Conservation (phyloP, 75 land plant genomes). For the Pseudotsuga menziesii region DNA sequence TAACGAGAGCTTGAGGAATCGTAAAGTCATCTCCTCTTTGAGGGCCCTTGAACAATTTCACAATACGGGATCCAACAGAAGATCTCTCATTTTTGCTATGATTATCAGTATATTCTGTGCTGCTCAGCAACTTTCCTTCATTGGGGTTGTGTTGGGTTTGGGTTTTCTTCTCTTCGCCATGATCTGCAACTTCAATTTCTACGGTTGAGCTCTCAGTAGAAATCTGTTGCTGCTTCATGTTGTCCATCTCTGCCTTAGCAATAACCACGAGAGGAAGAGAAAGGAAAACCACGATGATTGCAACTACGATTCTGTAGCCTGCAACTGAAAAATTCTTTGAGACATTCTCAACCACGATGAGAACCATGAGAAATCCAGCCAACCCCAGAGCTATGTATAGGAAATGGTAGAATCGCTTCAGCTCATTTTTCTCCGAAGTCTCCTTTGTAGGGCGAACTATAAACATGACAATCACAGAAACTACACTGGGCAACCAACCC, state of each 20-base stretch:
- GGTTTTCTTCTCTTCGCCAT: neutral
- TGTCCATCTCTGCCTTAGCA: slow-evolving; percentile 28
- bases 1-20: slow-evolving; percentile 45
- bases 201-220: neutral
- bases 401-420: slow-evolving; percentile 23
- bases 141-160: neutral
- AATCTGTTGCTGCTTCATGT: slow-evolving; percentile 1
- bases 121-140: neutral
- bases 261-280: slow-evolving; percentile 28
- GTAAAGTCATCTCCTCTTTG: slow-evolving; percentile 51
- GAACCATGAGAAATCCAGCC: slow-evolving; percentile 37
- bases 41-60: slow-evolving; percentile 20
- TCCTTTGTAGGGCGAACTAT: slow-evolving; percentile 20
- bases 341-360: slow-evolving; percentile 25
- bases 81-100: neutral
- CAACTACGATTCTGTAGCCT: slow-evolving; percentile 23
- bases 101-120: neutral
- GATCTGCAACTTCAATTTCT: neutral
- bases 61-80: slow-evolving; percentile 8
- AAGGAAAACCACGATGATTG: slow-evolving; percentile 25
- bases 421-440: slow-evolving; percentile 11
- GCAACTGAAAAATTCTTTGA: slow-evolving; percentile 5
- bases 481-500: slow-evolving; percentile 42
- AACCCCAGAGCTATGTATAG: slow-evolving; percentile 32
- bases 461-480: slow-evolving; percentile 33